phyloP scores from a whole-genome alignment of 1,139 yeast genomes.

The Candida sojae region DNA sequence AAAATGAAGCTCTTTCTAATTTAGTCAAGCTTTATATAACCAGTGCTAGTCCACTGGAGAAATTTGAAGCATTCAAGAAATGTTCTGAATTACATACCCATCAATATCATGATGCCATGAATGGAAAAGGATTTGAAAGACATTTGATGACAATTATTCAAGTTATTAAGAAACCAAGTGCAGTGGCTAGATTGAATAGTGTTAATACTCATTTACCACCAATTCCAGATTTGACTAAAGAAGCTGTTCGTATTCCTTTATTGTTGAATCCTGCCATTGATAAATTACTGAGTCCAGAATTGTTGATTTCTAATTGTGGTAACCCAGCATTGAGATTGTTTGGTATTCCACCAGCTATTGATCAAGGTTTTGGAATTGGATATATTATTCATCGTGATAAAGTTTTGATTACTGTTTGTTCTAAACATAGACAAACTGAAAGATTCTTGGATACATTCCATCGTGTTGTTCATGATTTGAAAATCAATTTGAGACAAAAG shows the following conservation, averaged over 20 bases:
- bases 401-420: constrained; percentile 61
- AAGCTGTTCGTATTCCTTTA: constrained; percentile 42
- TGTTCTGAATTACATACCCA: constrained; percentile 55
- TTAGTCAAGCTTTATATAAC: constrained; percentile 65
- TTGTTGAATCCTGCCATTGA: constrained; percentile 60
- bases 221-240: constrained; percentile 22
- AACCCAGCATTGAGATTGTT: constrained; percentile 72
- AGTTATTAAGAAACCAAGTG: constrained; percentile 31
- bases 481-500: constrained; percentile 42
- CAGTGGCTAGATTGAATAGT: constrained; percentile 42
- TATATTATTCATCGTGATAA: constrained; percentile 69
- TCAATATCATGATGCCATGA: constrained; percentile 52
- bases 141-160: constrained; percentile 67
- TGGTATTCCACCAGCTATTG: constrained; percentile 75
- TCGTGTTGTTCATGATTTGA: constrained; percentile 59
- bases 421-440: constrained; percentile 74
- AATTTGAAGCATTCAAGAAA: constrained; percentile 53
- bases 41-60: constrained; percentile 43
- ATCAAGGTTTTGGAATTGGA: constrained; percentile 78
- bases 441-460: constrained; percentile 64
- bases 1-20: constrained; percentile 52
- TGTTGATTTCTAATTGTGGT: constrained; percentile 64
- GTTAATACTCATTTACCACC: constrained; percentile 35
- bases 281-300: constrained; percentile 42
- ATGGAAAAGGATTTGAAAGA: constrained; percentile 70